Conservation (phyloP, 371 early-diverging fungal genomes). For the Lichtheimia corymbifera region DNA sequence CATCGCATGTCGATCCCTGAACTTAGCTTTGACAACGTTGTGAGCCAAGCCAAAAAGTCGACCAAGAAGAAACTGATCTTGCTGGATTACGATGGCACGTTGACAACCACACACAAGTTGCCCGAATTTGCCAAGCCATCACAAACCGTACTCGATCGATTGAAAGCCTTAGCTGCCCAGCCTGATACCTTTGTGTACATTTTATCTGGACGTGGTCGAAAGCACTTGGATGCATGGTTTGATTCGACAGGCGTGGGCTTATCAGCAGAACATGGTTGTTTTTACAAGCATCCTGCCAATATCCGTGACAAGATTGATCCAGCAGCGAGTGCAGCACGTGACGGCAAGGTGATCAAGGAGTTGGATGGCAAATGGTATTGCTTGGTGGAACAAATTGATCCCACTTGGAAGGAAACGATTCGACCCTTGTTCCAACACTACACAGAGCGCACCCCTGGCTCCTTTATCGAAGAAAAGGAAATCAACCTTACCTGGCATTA, state of each 20-base stretch:
- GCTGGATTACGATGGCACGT: slow-evolving; percentile 95
- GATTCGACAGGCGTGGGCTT: slow-evolving; percentile 84
- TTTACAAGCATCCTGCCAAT: slow-evolving; percentile 86
- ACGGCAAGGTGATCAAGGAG: slow-evolving; percentile 64
- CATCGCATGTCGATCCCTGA: slow-evolving; percentile 71
- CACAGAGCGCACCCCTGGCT: slow-evolving; percentile 93
- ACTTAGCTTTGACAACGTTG: slow-evolving; percentile 48
- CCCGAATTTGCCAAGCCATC: slow-evolving; percentile 92
- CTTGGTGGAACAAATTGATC: slow-evolving; percentile 85
- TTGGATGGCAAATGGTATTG: slow-evolving; percentile 80
- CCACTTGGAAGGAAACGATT: slow-evolving; percentile 90
- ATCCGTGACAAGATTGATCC: slow-evolving; percentile 52
- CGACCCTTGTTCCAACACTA: slow-evolving; percentile 93
- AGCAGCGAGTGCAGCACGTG: slow-evolving; percentile 29
- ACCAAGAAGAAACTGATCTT: slow-evolving; percentile 71
- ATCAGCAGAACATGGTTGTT: slow-evolving; percentile 95
- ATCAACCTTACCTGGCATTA: slow-evolving; percentile 93
- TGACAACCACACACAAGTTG: slow-evolving; percentile 79
- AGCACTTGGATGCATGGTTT: slow-evolving; percentile 90
- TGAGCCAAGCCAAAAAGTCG: slow-evolving; percentile 41
- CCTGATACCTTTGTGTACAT: slow-evolving; percentile 93
- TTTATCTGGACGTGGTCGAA: slow-evolving; percentile 83
- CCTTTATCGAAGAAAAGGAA: slow-evolving; percentile 92
- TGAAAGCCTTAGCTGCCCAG: slow-evolving; percentile 68
- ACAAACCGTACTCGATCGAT: slow-evolving; percentile 60